Evolutionary conservation across 176 grass and related monocot species (phyloP).

Genomic region (Tillandsia fasciculata): DNA sequence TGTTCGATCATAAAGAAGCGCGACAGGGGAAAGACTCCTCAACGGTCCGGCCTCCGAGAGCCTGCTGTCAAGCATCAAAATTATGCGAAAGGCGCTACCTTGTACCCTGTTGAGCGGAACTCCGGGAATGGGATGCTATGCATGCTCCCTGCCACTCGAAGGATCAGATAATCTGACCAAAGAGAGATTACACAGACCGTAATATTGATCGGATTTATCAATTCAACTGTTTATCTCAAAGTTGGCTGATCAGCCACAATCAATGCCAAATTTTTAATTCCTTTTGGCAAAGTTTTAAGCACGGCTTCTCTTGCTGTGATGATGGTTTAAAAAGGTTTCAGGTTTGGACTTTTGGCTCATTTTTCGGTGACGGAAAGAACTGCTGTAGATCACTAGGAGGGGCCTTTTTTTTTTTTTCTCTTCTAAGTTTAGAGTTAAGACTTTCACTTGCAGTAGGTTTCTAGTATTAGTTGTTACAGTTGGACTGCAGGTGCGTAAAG

Average conservation of each 20-base stretch:
- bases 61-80: constrained; percentile 48
- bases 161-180: background rate
- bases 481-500: no score
- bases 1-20: constrained; percentile 67
- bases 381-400: no score
- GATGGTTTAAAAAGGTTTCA: no score
- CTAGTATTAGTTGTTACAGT: no score
- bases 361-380: no score
- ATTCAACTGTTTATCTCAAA: background rate
- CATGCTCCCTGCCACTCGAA: constrained; percentile 26
- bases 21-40: constrained; percentile 22
- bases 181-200: background rate
- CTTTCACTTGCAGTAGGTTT: no score
- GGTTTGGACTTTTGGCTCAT: no score
- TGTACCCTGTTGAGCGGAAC: constrained; percentile 65
- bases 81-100: constrained; percentile 42
- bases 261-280: background rate
- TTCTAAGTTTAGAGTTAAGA: no score
- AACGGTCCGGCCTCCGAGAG: constrained; percentile 40
- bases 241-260: background rate
- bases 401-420: no score
- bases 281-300: background rate
- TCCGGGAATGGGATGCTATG: constrained; percentile 55
- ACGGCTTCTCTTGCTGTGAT: background rate
- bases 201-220: background rate